These are phyloP conservation scores for Fraxinus baroniana DNA, from an alignment of 305 asterid species.

Conservation along the genomic window DNA sequence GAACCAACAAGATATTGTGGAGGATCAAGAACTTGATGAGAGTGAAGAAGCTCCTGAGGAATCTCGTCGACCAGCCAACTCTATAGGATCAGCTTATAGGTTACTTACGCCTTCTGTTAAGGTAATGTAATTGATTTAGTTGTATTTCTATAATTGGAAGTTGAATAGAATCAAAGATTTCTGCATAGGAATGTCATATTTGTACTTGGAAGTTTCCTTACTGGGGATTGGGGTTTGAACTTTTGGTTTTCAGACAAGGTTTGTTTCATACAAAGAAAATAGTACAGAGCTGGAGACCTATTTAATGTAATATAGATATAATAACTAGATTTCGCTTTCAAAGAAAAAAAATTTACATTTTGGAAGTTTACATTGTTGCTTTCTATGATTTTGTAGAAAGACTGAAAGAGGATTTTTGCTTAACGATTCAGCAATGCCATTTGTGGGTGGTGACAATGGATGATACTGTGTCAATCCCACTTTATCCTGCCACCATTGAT, in stretches of 20 bases:
- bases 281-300: not conserved
- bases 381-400: not conserved
- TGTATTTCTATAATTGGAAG: not conserved
- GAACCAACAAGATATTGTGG: conserved; percentile 57
- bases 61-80: conserved; percentile 75
- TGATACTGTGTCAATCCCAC: not conserved
- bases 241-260: not conserved
- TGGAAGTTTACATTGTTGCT: not conserved
- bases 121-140: conserved; percentile 44
- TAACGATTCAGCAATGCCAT: not conserved
- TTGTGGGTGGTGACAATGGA: not conserved
- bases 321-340: not conserved
- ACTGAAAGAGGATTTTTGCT: not conserved
- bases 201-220: not conserved
- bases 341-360: not conserved
- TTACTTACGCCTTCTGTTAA: conserved; percentile 94
- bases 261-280: not conserved
- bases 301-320: not conserved
- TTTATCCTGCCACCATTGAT: not conserved
- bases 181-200: not conserved
- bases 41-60: conserved; percentile 88
- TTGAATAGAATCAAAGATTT: not conserved
- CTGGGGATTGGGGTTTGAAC: not conserved
- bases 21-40: conserved; percentile 68
- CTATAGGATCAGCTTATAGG: conserved; percentile 74